phyloP scores from a whole-genome alignment of 345 rosid species.

The Heritiera littoralis region DNA sequence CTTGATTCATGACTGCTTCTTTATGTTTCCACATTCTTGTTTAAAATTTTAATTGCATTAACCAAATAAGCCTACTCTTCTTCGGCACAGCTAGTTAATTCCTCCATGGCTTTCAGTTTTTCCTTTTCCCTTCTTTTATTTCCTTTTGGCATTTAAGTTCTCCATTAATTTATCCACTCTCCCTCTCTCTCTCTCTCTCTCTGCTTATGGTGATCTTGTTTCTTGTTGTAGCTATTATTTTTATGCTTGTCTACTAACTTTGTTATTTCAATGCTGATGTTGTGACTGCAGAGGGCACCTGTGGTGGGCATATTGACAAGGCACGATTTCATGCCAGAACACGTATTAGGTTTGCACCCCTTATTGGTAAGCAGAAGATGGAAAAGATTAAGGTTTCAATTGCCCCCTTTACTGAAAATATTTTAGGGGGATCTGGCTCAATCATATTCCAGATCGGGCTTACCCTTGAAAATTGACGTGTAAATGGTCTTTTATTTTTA shows the following conservation, averaged over 20 bases:
- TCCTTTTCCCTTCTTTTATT: background rate
- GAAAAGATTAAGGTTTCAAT: conserved; percentile 66
- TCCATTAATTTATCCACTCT: background rate
- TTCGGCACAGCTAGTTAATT: background rate
- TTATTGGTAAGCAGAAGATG: conserved; percentile 53
- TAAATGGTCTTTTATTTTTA: background rate
- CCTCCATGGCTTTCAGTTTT: background rate
- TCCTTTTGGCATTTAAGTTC: background rate
- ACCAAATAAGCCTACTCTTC: background rate
- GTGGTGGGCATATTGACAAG: conserved; percentile 83
- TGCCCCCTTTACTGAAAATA: conserved; percentile 36
- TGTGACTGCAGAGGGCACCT: conserved; percentile 63
- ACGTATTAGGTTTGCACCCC: conserved; percentile 72
- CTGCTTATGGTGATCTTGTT: background rate
- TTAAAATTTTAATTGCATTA: background rate
- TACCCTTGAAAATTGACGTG: too few relatives aligned
- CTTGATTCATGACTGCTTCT: conserved; percentile 2
- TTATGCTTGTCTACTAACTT: background rate
- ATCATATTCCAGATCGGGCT: too few relatives aligned
- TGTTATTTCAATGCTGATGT: background rate
- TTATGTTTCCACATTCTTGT: background rate
- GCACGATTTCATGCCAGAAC: conserved; percentile 96
- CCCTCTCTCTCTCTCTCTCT: background rate
- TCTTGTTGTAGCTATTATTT: too few relatives aligned
- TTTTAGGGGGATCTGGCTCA: conserved; percentile 15